phyloP scores from a whole-genome alignment of 176 grass and related monocot species.

The Avena insularis region DNA sequence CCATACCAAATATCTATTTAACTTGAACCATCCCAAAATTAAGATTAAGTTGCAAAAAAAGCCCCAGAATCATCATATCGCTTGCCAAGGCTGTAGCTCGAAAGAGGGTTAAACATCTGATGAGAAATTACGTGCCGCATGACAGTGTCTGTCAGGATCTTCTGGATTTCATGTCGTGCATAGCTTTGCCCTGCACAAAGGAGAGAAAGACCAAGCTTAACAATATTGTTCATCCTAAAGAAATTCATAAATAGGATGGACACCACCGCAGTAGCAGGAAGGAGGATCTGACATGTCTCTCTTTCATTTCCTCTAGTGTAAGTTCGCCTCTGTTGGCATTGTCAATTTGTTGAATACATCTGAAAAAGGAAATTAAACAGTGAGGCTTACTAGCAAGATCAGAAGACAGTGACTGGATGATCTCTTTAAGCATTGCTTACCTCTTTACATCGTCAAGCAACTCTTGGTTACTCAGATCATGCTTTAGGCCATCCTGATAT shows the following conservation, averaged over 20 bases:
- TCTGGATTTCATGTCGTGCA: constrained; percentile 90
- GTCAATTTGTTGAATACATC: constrained; percentile 77
- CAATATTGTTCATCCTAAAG: too few species aligned
- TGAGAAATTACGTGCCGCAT: constrained; percentile 72
- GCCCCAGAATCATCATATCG: not conserved
- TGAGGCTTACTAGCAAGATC: not conserved
- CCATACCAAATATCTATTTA: constrained; percentile 14
- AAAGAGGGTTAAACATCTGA: not conserved
- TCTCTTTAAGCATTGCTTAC: constrained; percentile 29
- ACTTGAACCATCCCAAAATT: not conserved
- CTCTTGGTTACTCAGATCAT: constrained; percentile 85
- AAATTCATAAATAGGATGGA: too few species aligned
- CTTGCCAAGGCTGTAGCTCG: not conserved
- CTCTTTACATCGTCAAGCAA: constrained; percentile 78
- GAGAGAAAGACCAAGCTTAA: not conserved
- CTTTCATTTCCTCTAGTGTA: constrained; percentile 77
- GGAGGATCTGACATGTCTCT: constrained; percentile 9
- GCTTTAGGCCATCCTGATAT: constrained; percentile 95
- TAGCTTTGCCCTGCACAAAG: constrained; percentile 64
- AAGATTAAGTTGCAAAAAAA: not conserved
- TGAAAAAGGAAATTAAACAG: constrained; percentile 8
- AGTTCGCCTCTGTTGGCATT: constrained; percentile 82
- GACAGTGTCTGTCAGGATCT: constrained; percentile 75
- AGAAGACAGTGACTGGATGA: not conserved
- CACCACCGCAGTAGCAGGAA: too few species aligned